Conservation (phyloP, 1,284 basidiomycete genomes). For the Chiua sp. region DNA sequence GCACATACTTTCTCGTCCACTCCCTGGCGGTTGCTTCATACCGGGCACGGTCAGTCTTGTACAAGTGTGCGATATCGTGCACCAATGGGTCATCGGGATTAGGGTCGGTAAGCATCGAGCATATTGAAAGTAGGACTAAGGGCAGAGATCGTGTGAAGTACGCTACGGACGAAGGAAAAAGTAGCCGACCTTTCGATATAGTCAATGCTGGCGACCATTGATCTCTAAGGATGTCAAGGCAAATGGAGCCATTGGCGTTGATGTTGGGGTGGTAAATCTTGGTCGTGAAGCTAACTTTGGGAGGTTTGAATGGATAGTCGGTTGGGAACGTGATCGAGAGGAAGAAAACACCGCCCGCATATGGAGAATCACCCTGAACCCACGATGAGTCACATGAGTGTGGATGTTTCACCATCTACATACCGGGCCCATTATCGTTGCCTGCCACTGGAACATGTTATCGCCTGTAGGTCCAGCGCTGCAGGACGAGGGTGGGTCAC, state of each 20-base stretch:
- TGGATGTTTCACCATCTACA: constrained; percentile 40
- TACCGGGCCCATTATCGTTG: constrained; percentile 97
- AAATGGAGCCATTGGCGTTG: constrained; percentile 98
- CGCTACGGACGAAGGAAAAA: not conserved
- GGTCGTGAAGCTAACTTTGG: constrained; percentile 99
- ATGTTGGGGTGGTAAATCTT: constrained; percentile 98
- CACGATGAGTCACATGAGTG: constrained; percentile 13
- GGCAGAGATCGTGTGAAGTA: not conserved
- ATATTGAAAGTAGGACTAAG: constrained; percentile 90
- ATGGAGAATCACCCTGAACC: constrained; percentile 88
- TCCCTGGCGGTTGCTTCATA: constrained; percentile 96
- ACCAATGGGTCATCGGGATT: constrained; percentile 93
- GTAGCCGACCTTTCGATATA: constrained; percentile 93
- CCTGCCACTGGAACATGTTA: constrained; percentile 98
- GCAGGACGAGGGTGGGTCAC: constrained; percentile 97
- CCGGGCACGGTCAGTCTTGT: constrained; percentile 94
- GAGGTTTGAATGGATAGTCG: constrained; percentile 99
- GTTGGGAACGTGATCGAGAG: constrained; percentile 92
- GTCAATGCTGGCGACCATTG: constrained; percentile 99
- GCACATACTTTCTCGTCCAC: constrained; percentile 94
- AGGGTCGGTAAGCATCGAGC: constrained; percentile 96
- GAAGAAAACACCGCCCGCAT: constrained; percentile 97
- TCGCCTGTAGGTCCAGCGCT: constrained; percentile 95
- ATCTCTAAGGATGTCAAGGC: constrained; percentile 96
- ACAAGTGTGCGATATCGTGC: constrained; percentile 85